Percentiles rank a stretch among this genome's conserved stretches.
Evolutionary conservation across 2,329 filamentous ascomycete genomes (phyloP).

Genomic region (Hawksworthiomyces lignivorus): DNA sequence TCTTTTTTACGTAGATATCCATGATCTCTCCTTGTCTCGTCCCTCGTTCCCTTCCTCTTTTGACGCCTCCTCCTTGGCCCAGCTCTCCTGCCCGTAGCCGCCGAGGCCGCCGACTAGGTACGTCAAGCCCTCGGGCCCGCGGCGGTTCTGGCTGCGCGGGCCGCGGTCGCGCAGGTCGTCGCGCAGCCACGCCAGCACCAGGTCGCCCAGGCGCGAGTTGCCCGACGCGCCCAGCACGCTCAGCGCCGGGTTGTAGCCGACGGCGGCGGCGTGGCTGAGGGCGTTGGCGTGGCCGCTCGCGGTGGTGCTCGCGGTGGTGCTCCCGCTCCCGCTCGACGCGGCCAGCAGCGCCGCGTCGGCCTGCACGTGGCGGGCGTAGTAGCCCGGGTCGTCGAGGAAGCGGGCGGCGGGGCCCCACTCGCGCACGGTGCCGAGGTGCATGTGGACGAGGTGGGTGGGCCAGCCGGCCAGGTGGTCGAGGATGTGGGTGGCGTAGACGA

Average conservation of each 20-base stretch:
- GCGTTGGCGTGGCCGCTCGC: too few relatives aligned
- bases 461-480: conserved; percentile 89
- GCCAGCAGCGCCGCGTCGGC: not conserved
- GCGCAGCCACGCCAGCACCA: conserved; percentile 82
- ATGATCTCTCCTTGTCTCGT: too few relatives aligned
- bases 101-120: conserved; percentile 48
- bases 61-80: too few relatives aligned
- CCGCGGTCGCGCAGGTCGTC: conserved; percentile 73
- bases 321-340: conserved; percentile 20
- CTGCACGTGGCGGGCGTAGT: conserved; percentile 10
- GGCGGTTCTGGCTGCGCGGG: conserved; percentile 54
- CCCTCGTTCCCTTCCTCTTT: too few relatives aligned
- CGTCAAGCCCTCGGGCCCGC: conserved; percentile 55
- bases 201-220: conserved; percentile 77
- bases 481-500: conserved; percentile 97
- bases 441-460: conserved; percentile 94
- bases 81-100: conserved; percentile 48
- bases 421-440: conserved; percentile 82
- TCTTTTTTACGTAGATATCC: not conserved
- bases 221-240: conserved; percentile 37
- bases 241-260: not conserved
- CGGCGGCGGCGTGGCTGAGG: not conserved
- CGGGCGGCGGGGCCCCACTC: conserved; percentile 71
- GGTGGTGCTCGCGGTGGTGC: too few relatives aligned
- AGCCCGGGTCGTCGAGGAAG: conserved; percentile 43